A percentile compares a stretch with the other conserved stretches of the same genome.
Conservation (phyloP, 805 yeast species). For the Phaffomyces antillensis region DNA sequence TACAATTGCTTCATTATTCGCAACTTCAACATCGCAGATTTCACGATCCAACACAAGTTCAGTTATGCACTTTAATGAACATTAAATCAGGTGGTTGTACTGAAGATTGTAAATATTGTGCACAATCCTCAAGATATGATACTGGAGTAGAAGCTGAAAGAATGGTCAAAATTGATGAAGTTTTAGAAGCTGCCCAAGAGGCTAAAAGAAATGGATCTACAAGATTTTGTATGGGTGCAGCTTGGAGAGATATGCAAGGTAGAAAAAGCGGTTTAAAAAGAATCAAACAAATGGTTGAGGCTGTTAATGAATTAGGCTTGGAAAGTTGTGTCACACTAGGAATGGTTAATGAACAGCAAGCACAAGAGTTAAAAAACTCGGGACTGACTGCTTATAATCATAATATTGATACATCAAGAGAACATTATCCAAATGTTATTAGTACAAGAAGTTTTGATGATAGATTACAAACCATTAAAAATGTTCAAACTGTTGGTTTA, state of each 20-base stretch:
- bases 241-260: constrained; percentile 83
- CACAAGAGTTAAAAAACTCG: constrained; percentile 48
- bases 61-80: constrained; percentile 66
- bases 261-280: constrained; percentile 58
- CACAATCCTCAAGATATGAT: constrained; percentile 62
- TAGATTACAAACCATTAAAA: constrained; percentile 56
- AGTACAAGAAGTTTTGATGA: constrained; percentile 68
- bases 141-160: constrained; percentile 71
- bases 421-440: constrained; percentile 66
- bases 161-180: constrained; percentile 54
- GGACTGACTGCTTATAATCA: constrained; percentile 81
- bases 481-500: constrained; percentile 57
- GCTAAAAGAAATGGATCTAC: constrained; percentile 71
- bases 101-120: constrained; percentile 77
- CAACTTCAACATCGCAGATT: constrained; percentile 59
- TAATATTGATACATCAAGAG: constrained; percentile 73
- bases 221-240: constrained; percentile 80
- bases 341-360: constrained; percentile 65
- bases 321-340: constrained; percentile 80
- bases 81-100: constrained; percentile 79
- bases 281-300: constrained; percentile 58
- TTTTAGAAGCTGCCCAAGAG: constrained; percentile 51
- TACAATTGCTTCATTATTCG: constrained; percentile 52
- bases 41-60: constrained; percentile 66
- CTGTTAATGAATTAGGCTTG: constrained; percentile 58